phyloP scores from a whole-genome alignment of 140 eudicot genomes.

The Cichorium intybus region DNA sequence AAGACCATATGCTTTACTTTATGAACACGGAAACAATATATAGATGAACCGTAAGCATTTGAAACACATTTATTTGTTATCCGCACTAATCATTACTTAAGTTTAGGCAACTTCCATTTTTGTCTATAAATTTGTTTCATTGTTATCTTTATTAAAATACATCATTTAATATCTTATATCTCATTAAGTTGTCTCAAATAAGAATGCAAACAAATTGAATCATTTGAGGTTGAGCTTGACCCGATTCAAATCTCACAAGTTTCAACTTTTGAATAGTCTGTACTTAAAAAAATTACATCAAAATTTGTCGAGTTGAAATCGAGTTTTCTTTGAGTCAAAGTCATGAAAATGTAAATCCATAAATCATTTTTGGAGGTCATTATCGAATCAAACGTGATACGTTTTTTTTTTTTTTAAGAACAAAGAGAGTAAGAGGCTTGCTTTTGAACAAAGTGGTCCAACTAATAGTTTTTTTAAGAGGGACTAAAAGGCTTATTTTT shows the following conservation, averaged over 20 bases:
- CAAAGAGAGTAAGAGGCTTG: background rate
- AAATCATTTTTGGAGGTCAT: too few relatives aligned
- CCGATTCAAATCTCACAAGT: too few relatives aligned
- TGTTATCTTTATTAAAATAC: background rate
- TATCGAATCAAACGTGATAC: too few relatives aligned
- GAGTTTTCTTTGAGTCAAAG: too few relatives aligned
- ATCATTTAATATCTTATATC: too few relatives aligned
- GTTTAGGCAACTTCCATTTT: too few relatives aligned
- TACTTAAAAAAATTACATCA: too few relatives aligned
- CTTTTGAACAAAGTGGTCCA: background rate
- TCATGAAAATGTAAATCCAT: too few relatives aligned
- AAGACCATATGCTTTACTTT: background rate
- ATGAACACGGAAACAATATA: background rate
- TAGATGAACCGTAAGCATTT: background rate
- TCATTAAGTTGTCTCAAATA: background rate
- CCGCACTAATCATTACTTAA: too few relatives aligned
- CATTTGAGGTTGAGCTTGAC: background rate
- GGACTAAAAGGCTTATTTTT: constrained; percentile 17
- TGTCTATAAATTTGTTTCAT: background rate
- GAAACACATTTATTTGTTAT: background rate
- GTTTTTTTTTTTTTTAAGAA: too few relatives aligned
- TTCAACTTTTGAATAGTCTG: too few relatives aligned
- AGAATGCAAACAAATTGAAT: background rate
- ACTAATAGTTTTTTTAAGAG: background rate
- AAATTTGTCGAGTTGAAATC: background rate